Base-by-base conservation (phyloP, 371 early-diverging fungal genomes). In the Mortierella sp. region DNA sequence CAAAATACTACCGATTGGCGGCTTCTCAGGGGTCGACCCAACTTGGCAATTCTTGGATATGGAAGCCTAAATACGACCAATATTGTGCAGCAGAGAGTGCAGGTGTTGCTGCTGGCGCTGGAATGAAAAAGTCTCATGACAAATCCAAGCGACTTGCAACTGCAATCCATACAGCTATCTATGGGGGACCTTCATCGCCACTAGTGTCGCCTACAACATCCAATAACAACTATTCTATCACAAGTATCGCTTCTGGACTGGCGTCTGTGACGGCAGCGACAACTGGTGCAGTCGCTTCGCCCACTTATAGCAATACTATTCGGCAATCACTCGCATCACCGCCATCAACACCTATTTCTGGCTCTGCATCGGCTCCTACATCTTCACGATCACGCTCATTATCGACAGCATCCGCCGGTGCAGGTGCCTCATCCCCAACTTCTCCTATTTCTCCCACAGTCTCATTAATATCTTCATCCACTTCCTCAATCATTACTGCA, bases 41-140 rank as follows among this genome's bases (percentile, higher is more conserved):
- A 47, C 91, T 96, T 76, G 92, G 93, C 37, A 95, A 95, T 67
- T 94, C 94, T 56, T 96, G 97, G 97, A 96, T 97, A 26, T 95
- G 90, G 84, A 97, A 96, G 73, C 87, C 92, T 19, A 96, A 97
- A 76, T 94, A 94, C 66, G 88, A 91, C 32, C 66, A 77, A 29
- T 78, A 78, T 62, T 78, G 78, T 45, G 69, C 72, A 28, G 70
- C 76, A 45, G 76, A 76, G 64, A 67, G 60, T 56, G 68, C 72
- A 0, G 76, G 71, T 8, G 40, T 51, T 4, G 65, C 64, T 1
- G 51, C 55, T 31, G 32, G 5, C 31, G 23, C 34, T n/a, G 42
- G 28, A 17, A n/a, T 23, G 3, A 66, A 66, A 42, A 43, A 57
- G 17, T 17, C 45, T 32, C 63, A 49, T 4, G 66, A 58, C 32